Base-by-base conservation (phyloP, 805 yeast species). In the Suhomyces faveliae region DNA sequence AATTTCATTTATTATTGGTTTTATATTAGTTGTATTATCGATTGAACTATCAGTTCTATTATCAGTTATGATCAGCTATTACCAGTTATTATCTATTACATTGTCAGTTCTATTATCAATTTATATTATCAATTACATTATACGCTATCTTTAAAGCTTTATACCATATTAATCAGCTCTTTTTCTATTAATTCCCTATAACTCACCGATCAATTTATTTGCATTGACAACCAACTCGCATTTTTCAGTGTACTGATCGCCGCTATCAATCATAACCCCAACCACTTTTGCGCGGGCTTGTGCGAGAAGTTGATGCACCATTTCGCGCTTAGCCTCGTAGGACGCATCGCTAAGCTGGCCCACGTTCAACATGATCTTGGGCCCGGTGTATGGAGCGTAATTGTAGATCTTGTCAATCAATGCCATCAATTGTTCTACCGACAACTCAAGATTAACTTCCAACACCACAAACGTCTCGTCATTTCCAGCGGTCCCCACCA, bases 401-500 rank as follows among this genome's bases (percentile, higher is more conserved):
- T 48, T 41, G 48, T 62, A 59, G 13, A 60, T 53, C 25, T 45
- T 47, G 2, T 44, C 47, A 22, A 60, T 50, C 35, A 63, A 42
- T 2, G 23, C 13, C 20, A 11, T 9, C 25, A 42, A 20, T 19
- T 62, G 62, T 8, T 45, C 48, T 25, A 45, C 39, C 7, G 39
- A 20, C n/a, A 58, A 12, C 23, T 51, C 44, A 22, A 39, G 24
- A 30, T 60, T 60, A 10, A 70, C 50, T 38, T 65, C 56, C 40
- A 78, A 49, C 9, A 76, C 62, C 10, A 76, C 54, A 57, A 78
- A 79, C 1, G 82, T 76, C 51, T 79, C 81, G 17, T 60, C 55
- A 58, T 79, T 79, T 1, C 83, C 83, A 7, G 60, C 61, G 1
- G 83, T 77, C 12, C 77, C 77, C 8, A 74, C 76, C 23, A 74